Conservation (phyloP, 169 alveolate genomes). For the Babesia microti region DNA sequence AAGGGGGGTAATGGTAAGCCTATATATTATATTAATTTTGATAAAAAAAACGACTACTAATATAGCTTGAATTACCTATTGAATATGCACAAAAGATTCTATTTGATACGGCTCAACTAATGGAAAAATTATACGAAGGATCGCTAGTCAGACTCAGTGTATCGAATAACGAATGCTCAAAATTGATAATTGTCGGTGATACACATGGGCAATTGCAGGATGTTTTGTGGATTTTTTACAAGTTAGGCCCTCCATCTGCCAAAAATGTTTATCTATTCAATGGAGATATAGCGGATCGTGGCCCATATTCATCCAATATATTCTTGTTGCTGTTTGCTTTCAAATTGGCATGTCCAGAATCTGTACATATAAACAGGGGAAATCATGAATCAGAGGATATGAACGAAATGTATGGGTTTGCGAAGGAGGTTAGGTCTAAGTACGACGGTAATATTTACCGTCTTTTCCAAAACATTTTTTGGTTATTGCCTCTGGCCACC, state of each 20-base stretch:
- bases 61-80: slow-evolving; percentile 24
- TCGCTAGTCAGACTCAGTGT: slow-evolving; percentile 20
- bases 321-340: slow-evolving; percentile 71
- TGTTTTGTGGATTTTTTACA: slow-evolving; percentile 74
- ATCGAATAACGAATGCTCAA: slow-evolving; percentile 31
- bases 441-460: slow-evolving; percentile 76
- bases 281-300: slow-evolving; percentile 86
- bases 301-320: slow-evolving; percentile 73
- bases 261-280: slow-evolving; percentile 75
- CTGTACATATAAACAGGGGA: slow-evolving; percentile 78
- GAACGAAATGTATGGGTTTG: slow-evolving; percentile 83
- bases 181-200: slow-evolving; percentile 69
- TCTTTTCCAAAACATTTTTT: slow-evolving; percentile 71
- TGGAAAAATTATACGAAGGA: slow-evolving; percentile 29
- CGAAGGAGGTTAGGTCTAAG: slow-evolving; percentile 65
- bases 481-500: slow-evolving; percentile 70
- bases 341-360: slow-evolving; percentile 68
- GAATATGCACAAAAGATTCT: slow-evolving; percentile 41
- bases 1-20: slow-evolving; percentile 34
- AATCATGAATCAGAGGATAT: slow-evolving; percentile 81
- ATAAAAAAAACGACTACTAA: not conserved
- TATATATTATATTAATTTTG: not conserved
- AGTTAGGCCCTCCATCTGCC: slow-evolving; percentile 76
- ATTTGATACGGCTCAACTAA: slow-evolving; percentile 34
- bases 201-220: slow-evolving; percentile 83